Evolutionary conservation across 495 filamentous ascomycete genomes (phyloP).

Genomic region (Achaetomiella virescens): DNA sequence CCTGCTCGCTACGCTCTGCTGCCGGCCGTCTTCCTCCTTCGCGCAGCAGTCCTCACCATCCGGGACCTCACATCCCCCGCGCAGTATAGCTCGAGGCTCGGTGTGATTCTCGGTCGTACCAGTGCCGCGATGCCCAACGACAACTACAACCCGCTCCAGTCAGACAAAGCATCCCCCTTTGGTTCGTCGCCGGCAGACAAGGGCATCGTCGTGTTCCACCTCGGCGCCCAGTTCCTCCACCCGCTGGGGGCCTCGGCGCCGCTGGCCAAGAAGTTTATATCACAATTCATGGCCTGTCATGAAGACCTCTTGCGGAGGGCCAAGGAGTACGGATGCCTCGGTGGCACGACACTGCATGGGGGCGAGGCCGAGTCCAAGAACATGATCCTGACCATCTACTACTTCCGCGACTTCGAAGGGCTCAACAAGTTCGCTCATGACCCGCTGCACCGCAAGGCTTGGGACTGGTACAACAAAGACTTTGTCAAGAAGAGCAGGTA

Average conservation of each 20-base stretch:
- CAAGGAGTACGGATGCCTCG: slow-evolving; percentile 32
- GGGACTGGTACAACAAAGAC: slow-evolving; percentile 38
- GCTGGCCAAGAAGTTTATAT: slow-evolving; percentile 20
- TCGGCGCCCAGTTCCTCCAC: slow-evolving; percentile 26
- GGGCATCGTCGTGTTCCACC: slow-evolving; percentile 22
- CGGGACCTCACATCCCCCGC: slow-evolving; percentile 2
- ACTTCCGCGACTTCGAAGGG: slow-evolving; percentile 43
- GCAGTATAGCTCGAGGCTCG: not conserved
- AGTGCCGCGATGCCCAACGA: slow-evolving; percentile 8
- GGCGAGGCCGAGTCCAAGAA: slow-evolving; percentile 31
- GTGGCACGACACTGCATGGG: slow-evolving; percentile 16
- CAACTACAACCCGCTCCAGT: slow-evolving; percentile 3
- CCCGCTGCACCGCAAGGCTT: slow-evolving; percentile 37
- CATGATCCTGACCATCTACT: slow-evolving; percentile 33
- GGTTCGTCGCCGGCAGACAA: not conserved
- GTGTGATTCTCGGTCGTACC: slow-evolving; percentile 4
- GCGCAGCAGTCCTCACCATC: slow-evolving; percentile 26
- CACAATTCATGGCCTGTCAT: slow-evolving; percentile 22
- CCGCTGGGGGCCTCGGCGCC: slow-evolving; percentile 32
- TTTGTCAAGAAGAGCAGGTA: not conserved
- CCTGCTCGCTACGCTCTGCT: slow-evolving; percentile 32
- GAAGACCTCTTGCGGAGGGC: slow-evolving; percentile 8
- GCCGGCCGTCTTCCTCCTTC: slow-evolving; percentile 27
- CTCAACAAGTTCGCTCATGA: slow-evolving; percentile 47
- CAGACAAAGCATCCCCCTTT: not conserved